Evolutionary conservation across 208 protist species (phyloP), one percentile per base, ranked within the genome.

Genomic region (Wallacemonas collosoma): DNA sequence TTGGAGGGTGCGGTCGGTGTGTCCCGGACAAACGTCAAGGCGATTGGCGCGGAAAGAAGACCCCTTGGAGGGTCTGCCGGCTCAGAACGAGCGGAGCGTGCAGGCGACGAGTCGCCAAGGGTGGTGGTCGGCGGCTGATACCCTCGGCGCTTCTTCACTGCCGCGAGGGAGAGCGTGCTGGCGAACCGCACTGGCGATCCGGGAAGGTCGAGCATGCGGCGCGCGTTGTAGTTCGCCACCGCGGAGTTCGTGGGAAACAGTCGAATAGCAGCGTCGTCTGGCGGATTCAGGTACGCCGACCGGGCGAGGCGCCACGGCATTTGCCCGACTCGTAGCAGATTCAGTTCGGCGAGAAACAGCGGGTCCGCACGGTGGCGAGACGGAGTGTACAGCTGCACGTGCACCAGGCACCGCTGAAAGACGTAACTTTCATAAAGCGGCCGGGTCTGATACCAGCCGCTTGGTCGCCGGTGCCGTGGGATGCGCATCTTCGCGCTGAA

Each of bases 391-490:
- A 96, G 82, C 65, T 89, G 76, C 35, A 93, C 58, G 41, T 91
- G 87, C 44, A 96, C 48, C 35, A 96, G 79, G 57, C 77, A 77
- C 11, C 82, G 55, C 7, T 73, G 50, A 66, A 96, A 96, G 40
- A 79, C 79, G 65, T 81, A 85, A 70, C 81, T 90, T 39, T 89
- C 80, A 71, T 88, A 96, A 50, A 93, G 72, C 50, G 82, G 86
- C 44, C 70, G 68, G 57, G 73, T 71, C 58, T 73, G 75, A 72
- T 90, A 93, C 53, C 68, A 74, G 66, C 26, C 50, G 40, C 6
- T 11, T 0, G 5, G 44, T n/a, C 5, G 15, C 53, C 5, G 53
- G 47, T 39, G 43, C 12, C 14, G 43, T 36, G 51, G 14, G 38
- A 39, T 57, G 38, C 36, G 17, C 5, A 15, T 17, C 12, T 63